Conservation (phyloP, 768 basidiomycete genomes). For the Cystofilobasidium bisporidii region DNA sequence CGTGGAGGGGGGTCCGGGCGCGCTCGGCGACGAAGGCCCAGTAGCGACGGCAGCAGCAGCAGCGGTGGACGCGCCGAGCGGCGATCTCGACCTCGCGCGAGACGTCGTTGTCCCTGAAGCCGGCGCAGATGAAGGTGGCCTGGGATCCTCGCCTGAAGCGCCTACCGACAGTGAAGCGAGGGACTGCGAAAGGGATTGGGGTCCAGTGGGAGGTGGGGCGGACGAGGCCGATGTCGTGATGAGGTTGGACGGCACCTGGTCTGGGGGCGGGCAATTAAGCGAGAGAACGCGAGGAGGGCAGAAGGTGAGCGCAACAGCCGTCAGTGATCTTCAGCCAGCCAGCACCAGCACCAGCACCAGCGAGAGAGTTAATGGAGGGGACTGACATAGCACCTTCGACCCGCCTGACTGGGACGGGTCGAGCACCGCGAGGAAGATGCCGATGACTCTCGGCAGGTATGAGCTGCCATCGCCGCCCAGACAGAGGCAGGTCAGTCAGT, state of each 20-base stretch:
- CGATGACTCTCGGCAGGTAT: conserved; percentile 40
- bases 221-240: conserved; percentile 30
- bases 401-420: conserved; percentile 59
- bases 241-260: conserved; percentile 37
- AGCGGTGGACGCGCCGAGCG: background rate
- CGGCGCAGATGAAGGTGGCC: background rate
- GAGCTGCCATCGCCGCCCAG: no score
- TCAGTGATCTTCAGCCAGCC: no score
- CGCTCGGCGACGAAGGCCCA: conserved; percentile 10
- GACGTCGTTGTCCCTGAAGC: conserved; percentile 14
- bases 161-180: background rate
- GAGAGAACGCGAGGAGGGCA: conserved; percentile 33
- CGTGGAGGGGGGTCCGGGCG: background rate
- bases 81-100: conserved; percentile 7
- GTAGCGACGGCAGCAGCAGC: conserved; percentile 12
- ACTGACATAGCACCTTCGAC: conserved; percentile 80
- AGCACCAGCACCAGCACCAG: no score
- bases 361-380: conserved; percentile 50
- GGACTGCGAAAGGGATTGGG: background rate
- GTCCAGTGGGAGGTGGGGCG: background rate
- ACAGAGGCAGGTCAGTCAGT: no score
- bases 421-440: conserved; percentile 56
- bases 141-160: background rate
- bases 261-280: background rate
- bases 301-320: no score